Percentiles rank a stretch among this genome's conserved stretches.
Evolutionary conservation across 148 eudicot species (phyloP).

Genomic region (Vaccinium myrtillus): DNA sequence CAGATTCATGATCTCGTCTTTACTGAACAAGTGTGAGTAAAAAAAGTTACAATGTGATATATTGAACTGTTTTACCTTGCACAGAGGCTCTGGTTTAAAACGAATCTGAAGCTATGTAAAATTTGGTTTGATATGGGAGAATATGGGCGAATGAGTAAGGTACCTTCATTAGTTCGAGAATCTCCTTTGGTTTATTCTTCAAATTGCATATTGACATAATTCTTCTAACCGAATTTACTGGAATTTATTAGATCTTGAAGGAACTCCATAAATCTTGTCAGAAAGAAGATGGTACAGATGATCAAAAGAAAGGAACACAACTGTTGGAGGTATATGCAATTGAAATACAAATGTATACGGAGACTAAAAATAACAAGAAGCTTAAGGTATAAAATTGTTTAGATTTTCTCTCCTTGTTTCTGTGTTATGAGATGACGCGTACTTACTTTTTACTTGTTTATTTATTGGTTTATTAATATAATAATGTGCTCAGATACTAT

Average conservation of each 20-base stretch:
- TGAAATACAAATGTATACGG: slow-evolving; percentile 98
- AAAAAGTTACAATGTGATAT: neutral
- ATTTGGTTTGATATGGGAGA: slow-evolving; percentile 99
- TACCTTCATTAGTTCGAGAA: slow-evolving; percentile 21
- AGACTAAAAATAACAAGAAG: slow-evolving; percentile 97
- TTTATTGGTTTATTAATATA: neutral
- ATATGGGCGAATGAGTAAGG: slow-evolving; percentile 99
- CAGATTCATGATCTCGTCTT: slow-evolving; percentile 9
- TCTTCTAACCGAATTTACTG: slow-evolving; percentile 9
- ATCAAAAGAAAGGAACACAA: slow-evolving; percentile 98
- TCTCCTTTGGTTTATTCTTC: neutral
- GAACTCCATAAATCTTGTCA: slow-evolving; percentile 97
- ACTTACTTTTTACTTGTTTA: neutral
- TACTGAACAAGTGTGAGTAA: neutral
- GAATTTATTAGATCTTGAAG: slow-evolving; percentile 72
- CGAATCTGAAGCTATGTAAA: slow-evolving; percentile 96
- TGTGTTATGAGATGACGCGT: neutral
- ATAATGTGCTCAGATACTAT: neutral
- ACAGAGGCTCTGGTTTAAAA: slow-evolving; percentile 98
- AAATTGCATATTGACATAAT: neutral
- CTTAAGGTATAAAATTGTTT: slow-evolving; percentile 59
- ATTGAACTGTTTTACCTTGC: slow-evolving; percentile 20
- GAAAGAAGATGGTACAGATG: slow-evolving; percentile 95
- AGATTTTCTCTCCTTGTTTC: neutral
- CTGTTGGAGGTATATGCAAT: slow-evolving; percentile 94